Conservation (phyloP, 2,329 filamentous ascomycete genomes). For the Calycina marina region DNA sequence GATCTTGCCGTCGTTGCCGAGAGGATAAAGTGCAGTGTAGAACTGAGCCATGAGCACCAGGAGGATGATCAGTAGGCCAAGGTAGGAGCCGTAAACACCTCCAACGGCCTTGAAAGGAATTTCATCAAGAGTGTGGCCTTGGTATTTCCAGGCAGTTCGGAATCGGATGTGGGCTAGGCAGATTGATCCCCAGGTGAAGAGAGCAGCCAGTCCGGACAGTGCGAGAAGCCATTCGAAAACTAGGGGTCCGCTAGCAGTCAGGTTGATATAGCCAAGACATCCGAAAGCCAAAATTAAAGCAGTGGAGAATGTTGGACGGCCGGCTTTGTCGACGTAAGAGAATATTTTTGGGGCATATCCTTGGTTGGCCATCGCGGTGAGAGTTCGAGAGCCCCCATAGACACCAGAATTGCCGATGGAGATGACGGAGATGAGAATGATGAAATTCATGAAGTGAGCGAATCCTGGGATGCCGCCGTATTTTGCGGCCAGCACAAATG, state of each 20-base stretch:
- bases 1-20: constrained; percentile 39
- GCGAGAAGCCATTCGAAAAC: constrained; percentile 53
- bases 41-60: constrained; percentile 50
- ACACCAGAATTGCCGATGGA: constrained; percentile 86
- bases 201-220: constrained; percentile 53
- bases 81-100: constrained; percentile 51
- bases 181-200: constrained; percentile 62
- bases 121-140: constrained; percentile 35
- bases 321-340: constrained; percentile 66
- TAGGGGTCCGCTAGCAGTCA: constrained; percentile 26
- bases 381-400: constrained; percentile 77
- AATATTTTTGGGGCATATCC: constrained; percentile 64
- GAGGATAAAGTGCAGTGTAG: constrained; percentile 36
- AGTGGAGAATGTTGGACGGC: constrained; percentile 51
- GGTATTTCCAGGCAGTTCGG: constrained; percentile 42
- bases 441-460: constrained; percentile 78
- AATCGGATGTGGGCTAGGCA: constrained; percentile 51
- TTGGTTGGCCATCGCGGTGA: constrained; percentile 79
- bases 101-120: constrained; percentile 30
- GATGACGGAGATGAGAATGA: constrained; percentile 79
- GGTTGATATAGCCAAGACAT: constrained; percentile 40
- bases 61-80: constrained; percentile 49
- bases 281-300: constrained; percentile 36
- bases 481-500: constrained; percentile 83
- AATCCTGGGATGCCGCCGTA: constrained; percentile 71